These are phyloP conservation scores for Dactylellina cionopaga DNA, from an alignment of 2,329 filamentous ascomycete genomes.

Conservation along the genomic window DNA sequence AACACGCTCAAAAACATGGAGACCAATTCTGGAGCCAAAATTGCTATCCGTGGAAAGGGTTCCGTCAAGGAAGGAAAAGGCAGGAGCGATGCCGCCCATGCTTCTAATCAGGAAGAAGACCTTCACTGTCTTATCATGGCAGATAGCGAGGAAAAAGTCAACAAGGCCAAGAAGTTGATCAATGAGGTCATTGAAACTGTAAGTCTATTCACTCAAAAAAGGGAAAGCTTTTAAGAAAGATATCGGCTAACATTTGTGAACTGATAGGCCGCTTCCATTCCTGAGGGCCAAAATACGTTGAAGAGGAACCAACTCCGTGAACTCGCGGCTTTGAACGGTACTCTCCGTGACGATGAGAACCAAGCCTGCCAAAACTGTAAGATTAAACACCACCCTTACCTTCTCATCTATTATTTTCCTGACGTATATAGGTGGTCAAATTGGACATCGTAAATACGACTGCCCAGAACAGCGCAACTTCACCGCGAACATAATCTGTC, in stretches of 20 bases:
- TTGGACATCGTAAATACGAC: conserved; percentile 98
- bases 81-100: conserved; percentile 96
- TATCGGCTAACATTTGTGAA: conserved; percentile 58
- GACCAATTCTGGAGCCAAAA: conserved; percentile 94
- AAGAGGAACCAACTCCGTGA: conserved; percentile 99
- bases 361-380: conserved; percentile 97
- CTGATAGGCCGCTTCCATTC: conserved; percentile 89
- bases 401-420: conserved; percentile 47
- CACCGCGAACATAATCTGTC: conserved; percentile 99
- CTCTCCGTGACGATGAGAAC: conserved; percentile 97
- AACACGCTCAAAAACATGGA: conserved; percentile 99
- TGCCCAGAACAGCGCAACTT: conserved; percentile 97
- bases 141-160: conserved; percentile 98
- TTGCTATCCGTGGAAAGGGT: conserved; percentile 98
- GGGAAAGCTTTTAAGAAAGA: too few relatives aligned
- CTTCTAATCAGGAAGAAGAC: conserved; percentile 99
- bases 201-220: too few relatives aligned
- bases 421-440: conserved; percentile 76
- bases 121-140: conserved; percentile 99
- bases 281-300: conserved; percentile 97
- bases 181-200: conserved; percentile 99
- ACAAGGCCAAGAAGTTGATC: conserved; percentile 97
- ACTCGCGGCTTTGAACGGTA: conserved; percentile 97
- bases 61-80: conserved; percentile 99
- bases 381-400: conserved; percentile 58